A percentile compares a stretch with the other conserved stretches of the same genome.
Evolutionary conservation across 495 filamentous ascomycete species (phyloP).

Genomic region (Evansstolkia leycettana): DNA sequence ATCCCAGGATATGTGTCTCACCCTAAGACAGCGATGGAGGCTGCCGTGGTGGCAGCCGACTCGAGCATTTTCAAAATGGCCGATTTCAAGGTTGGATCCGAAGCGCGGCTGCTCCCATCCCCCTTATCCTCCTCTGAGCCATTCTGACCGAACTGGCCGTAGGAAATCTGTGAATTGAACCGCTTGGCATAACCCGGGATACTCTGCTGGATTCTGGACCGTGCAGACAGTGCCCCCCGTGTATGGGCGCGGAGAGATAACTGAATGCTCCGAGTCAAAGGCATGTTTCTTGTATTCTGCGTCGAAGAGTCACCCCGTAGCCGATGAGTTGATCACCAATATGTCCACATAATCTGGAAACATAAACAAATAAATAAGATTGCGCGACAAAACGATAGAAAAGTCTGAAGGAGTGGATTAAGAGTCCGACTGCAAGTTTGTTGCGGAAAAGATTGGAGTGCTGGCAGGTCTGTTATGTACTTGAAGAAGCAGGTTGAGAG

Average conservation of each 20-base stretch:
- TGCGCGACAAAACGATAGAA: slow-evolving; percentile 1
- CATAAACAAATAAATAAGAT: slow-evolving; percentile 1
- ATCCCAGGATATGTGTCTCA: slow-evolving; percentile 19
- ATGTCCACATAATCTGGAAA: slow-evolving; percentile 1
- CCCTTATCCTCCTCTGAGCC: slow-evolving; percentile 17
- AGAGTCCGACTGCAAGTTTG: no score
- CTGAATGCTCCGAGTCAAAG: slow-evolving; percentile 9
- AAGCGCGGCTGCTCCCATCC: slow-evolving; percentile 11
- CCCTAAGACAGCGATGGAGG: slow-evolving; percentile 74
- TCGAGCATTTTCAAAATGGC: slow-evolving; percentile 74
- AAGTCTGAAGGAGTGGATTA: not conserved
- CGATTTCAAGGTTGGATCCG: slow-evolving; percentile 25
- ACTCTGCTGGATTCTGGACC: slow-evolving; percentile 2
- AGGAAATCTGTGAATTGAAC: slow-evolving; percentile 19
- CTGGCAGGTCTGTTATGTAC: no score
- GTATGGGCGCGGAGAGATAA: slow-evolving; percentile 12
- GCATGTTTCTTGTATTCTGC: slow-evolving; percentile 8
- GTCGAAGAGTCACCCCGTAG: no score
- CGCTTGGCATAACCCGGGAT: slow-evolving; percentile 8
- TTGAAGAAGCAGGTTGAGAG: no score
- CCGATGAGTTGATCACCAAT: no score
- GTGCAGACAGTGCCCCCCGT: slow-evolving; percentile 10
- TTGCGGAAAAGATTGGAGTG: no score
- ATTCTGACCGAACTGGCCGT: slow-evolving; percentile 24
- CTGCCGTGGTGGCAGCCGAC: slow-evolving; percentile 70